phyloP scores from a whole-genome alignment of 2,329 filamentous ascomycete species.

The Pseudocercospora macadamiae region DNA sequence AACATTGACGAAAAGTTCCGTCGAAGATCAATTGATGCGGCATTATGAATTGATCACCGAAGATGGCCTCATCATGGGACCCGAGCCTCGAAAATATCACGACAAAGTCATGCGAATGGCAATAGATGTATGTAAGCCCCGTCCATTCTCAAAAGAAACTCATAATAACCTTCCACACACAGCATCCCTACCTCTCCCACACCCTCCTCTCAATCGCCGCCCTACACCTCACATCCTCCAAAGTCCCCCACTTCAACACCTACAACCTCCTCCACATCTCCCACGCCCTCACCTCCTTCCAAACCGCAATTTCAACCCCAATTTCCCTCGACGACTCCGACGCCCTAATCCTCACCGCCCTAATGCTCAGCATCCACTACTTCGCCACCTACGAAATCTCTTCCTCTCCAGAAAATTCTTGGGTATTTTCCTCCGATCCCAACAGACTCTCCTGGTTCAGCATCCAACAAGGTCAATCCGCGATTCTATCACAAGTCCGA shows the following conservation, averaged over 20 bases:
- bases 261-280: conserved; percentile 16
- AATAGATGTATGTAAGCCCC: conserved; percentile 11
- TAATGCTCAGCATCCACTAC: conserved; percentile 17
- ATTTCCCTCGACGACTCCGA: conserved; percentile 18
- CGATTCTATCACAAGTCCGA: conserved; percentile 12
- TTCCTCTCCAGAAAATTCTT: conserved; percentile 5
- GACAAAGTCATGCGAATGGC: conserved; percentile 14
- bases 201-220: conserved; percentile 16
- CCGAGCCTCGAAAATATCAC: conserved; percentile 16
- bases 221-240: conserved; percentile 11
- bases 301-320: conserved; percentile 14
- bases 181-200: conserved; percentile 19
- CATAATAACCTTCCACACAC: background rate
- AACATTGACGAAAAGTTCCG: conserved; percentile 5
- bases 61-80: conserved; percentile 14
- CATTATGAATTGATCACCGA: conserved; percentile 19
- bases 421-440: conserved; percentile 13
- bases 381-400: conserved; percentile 2
- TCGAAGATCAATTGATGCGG: conserved; percentile 8
- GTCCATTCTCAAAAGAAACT: too few relatives aligned
- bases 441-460: conserved; percentile 17
- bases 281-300: conserved; percentile 15
- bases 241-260: conserved; percentile 2
- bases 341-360: conserved; percentile 16
- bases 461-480: conserved; percentile 19